Percentiles rank a stretch among this genome's conserved stretches.
Conservation (phyloP, 2,329 filamentous ascomycete genomes). For the Claviceps maximensis region DNA sequence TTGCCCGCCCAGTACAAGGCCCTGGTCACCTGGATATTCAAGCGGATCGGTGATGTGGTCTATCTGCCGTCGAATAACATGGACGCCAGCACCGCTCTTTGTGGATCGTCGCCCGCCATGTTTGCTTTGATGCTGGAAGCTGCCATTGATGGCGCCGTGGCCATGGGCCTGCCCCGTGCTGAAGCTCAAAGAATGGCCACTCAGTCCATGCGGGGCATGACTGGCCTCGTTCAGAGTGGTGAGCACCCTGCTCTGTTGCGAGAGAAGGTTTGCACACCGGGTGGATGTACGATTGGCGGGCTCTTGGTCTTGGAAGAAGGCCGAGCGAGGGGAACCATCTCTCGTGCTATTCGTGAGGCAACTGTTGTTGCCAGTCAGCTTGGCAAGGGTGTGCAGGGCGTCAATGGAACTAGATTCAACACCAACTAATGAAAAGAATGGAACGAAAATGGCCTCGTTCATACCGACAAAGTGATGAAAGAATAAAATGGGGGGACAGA, state of each 20-base stretch:
- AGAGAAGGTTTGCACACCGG: constrained; percentile 66
- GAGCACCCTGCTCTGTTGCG: constrained; percentile 64
- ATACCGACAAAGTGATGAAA: not conserved
- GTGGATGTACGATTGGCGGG: constrained; percentile 66
- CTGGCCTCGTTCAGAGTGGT: constrained; percentile 53
- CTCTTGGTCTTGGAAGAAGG: constrained; percentile 63
- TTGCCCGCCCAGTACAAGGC: constrained; percentile 37
- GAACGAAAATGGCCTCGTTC: not conserved
- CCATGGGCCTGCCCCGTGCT: constrained; percentile 60
- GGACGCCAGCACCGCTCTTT: constrained; percentile 62
- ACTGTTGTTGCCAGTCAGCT: constrained; percentile 56
- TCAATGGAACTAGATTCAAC: constrained; percentile 21
- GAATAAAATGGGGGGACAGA: not conserved
- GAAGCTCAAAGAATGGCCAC: constrained; percentile 68
- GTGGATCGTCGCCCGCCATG: constrained; percentile 63
- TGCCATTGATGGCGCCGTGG: constrained; percentile 62
- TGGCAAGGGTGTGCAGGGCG: constrained; percentile 24
- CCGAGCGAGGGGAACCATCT: constrained; percentile 50
- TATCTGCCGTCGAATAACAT: constrained; percentile 53
- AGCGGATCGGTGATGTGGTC: constrained; percentile 56
- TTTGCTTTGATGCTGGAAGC: constrained; percentile 65
- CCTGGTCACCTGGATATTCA: constrained; percentile 66
- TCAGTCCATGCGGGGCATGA: constrained; percentile 64
- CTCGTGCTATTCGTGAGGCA: constrained; percentile 57
- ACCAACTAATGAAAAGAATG: constrained; percentile 1